Percentiles rank a stretch among this genome's conserved stretches.
These are phyloP conservation scores for Calocybe indica DNA, from an alignment of 768 basidiomycete genomes.

Conservation along the genomic window DNA sequence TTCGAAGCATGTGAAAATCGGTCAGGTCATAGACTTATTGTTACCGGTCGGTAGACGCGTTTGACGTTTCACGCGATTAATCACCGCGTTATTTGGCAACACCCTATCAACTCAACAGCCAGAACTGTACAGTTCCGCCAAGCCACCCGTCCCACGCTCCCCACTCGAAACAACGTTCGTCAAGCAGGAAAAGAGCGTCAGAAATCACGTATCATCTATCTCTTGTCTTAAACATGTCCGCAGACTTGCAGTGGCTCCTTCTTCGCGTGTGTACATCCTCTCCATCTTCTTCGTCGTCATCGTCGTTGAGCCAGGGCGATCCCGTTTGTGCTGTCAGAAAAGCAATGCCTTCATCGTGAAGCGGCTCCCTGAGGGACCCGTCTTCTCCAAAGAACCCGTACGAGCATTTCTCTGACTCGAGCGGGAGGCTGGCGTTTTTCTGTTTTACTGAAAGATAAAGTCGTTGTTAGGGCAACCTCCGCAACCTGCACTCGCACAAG, in stretches of 20 bases:
- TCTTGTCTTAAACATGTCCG: conserved; percentile 55
- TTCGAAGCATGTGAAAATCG: no score
- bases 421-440: conserved; percentile 3
- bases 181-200: not conserved
- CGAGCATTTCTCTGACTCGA: conserved; percentile 18
- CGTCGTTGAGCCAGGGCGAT: not conserved
- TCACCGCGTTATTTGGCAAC: no score
- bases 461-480: conserved; percentile 67
- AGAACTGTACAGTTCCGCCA: conserved; percentile 1
- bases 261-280: conserved; percentile 59
- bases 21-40: no score
- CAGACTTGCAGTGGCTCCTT: conserved; percentile 92
- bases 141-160: conserved; percentile 4
- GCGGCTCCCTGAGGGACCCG: conserved; percentile 60
- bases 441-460: not conserved
- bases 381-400: conserved; percentile 84
- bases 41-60: no score
- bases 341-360: conserved; percentile 86
- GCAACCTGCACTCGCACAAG: conserved; percentile 87
- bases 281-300: not conserved
- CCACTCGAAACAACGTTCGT: not conserved
- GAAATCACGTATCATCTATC: conserved; percentile 3
- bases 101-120: not conserved
- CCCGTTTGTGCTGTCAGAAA: conserved; percentile 39
- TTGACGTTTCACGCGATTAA: no score